Evolutionary conservation across 768 basidiomycete genomes (phyloP).

Genomic region (Collybia sp.): DNA sequence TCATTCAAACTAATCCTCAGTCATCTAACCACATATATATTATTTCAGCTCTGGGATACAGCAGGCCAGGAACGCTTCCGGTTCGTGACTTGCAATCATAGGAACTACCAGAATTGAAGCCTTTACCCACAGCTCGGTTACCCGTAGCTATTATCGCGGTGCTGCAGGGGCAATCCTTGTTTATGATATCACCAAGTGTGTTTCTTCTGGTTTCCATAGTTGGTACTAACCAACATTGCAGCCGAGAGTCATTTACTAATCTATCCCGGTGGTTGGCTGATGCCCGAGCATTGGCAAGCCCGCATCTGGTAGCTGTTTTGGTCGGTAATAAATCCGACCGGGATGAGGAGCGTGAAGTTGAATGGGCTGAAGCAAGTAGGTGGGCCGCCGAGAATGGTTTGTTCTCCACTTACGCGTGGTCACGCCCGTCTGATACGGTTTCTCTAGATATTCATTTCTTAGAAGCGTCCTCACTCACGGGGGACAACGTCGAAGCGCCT

Average conservation of each 20-base stretch:
- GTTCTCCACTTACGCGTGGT: constrained; percentile 8
- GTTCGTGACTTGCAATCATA: constrained; percentile 27
- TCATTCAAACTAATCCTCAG: constrained; percentile 2
- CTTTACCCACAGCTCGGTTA: constrained; percentile 62
- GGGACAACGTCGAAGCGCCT: constrained; percentile 92
- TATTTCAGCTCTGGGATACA: constrained; percentile 85
- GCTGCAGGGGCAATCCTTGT: constrained; percentile 90
- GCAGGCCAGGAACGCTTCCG: constrained; percentile 96
- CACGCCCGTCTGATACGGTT: constrained; percentile 1
- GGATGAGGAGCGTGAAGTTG: constrained; percentile 93
- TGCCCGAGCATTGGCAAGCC: constrained; percentile 87
- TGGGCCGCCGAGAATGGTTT: constrained; percentile 96
- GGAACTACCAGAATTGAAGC: constrained; percentile 5
- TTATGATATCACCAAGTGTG: constrained; percentile 88
- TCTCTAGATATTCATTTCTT: constrained; percentile 83
- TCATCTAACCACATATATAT: constrained; percentile 6
- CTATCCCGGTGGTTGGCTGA: constrained; percentile 90
- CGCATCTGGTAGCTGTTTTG: constrained; percentile 83
- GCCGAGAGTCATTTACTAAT: constrained; percentile 83
- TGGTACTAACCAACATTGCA: constrained; percentile 25
- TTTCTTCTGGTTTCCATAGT: constrained; percentile 4
- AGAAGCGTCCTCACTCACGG: constrained; percentile 87
- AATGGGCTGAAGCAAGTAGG: constrained; percentile 89
- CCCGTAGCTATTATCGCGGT: constrained; percentile 93
- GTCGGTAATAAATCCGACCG: constrained; percentile 96